Evolutionary conservation across 2,329 filamentous ascomycete species (phyloP).

Genomic region (Claviceps cyperi): DNA sequence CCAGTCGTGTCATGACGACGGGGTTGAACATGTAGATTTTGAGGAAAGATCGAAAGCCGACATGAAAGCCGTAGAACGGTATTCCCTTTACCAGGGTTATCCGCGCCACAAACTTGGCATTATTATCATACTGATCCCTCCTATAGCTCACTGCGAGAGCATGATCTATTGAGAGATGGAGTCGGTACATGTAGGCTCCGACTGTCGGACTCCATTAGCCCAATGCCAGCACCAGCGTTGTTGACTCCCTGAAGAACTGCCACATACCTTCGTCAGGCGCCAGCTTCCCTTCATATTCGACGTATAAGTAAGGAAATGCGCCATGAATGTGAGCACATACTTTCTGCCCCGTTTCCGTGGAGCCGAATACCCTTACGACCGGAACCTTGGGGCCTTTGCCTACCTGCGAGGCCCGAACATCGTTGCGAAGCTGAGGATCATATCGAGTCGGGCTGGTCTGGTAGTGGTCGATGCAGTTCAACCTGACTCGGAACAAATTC

Average conservation of each 20-base stretch:
- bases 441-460: slow-evolving; percentile 65
- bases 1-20: slow-evolving; percentile 68
- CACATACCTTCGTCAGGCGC: slow-evolving; percentile 50
- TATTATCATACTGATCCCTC: slow-evolving; percentile 54
- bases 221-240: neutral
- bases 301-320: slow-evolving; percentile 87
- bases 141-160: slow-evolving; percentile 77
- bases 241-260: slow-evolving; percentile 10
- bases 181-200: slow-evolving; percentile 55
- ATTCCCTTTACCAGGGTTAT: slow-evolving; percentile 86
- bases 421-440: slow-evolving; percentile 63
- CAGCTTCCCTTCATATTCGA: slow-evolving; percentile 66
- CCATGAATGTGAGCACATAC: slow-evolving; percentile 94
- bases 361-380: slow-evolving; percentile 79
- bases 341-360: slow-evolving; percentile 88
- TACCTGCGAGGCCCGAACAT: slow-evolving; percentile 42
- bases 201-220: slow-evolving; percentile 32
- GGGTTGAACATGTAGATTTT: slow-evolving; percentile 94
- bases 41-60: slow-evolving; percentile 80
- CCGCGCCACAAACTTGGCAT: slow-evolving; percentile 64
- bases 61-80: slow-evolving; percentile 91
- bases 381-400: slow-evolving; percentile 61
- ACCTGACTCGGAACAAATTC: slow-evolving; percentile 71
- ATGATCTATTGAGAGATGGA: slow-evolving; percentile 82
- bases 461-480: slow-evolving; percentile 96